Conservation (phyloP, 352 stramenopile species). For the Pythium oligandrum region DNA sequence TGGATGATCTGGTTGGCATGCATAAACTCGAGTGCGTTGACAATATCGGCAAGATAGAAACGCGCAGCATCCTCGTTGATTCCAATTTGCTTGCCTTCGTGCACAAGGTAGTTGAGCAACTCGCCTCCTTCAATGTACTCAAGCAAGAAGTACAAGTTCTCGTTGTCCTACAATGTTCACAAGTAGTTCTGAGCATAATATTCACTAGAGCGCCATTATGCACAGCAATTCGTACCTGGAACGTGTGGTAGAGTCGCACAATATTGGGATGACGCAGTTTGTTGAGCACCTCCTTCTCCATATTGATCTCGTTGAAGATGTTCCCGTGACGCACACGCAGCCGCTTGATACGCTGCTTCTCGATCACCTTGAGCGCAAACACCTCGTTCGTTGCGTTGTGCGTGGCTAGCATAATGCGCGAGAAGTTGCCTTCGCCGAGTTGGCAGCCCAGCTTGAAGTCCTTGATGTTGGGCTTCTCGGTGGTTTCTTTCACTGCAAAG, state of each 20-base stretch:
- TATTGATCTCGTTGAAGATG: slow-evolving; percentile 98
- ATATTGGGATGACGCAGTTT: slow-evolving; percentile 89
- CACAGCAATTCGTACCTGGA: slow-evolving; percentile 57
- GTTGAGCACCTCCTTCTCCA: slow-evolving; percentile 95
- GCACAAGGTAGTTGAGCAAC: slow-evolving; percentile 89
- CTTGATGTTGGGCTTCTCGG: slow-evolving; percentile 66
- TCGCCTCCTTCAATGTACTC: slow-evolving; percentile 91
- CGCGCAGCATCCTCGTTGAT: slow-evolving; percentile 70
- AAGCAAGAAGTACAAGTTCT: slow-evolving; percentile 95
- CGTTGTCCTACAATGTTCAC: slow-evolving; percentile 53
- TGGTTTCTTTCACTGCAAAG: slow-evolving; percentile 59
- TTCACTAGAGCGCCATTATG: not conserved
- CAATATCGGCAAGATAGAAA: slow-evolving; percentile 87
- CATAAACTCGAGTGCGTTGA: slow-evolving; percentile 92
- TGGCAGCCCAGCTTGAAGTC: slow-evolving; percentile 59
- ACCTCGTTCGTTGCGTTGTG: slow-evolving; percentile 88
- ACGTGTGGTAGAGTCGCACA: slow-evolving; percentile 93
- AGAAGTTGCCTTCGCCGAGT: slow-evolving; percentile 94
- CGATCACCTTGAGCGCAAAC: slow-evolving; percentile 97
- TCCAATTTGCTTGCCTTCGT: slow-evolving; percentile 68
- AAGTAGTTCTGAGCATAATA: slow-evolving; percentile 6
- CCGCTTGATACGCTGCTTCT: slow-evolving; percentile 85
- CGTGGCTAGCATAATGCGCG: slow-evolving; percentile 83
- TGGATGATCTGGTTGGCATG: slow-evolving; percentile 92
- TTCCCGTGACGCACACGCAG: slow-evolving; percentile 93